A percentile compares a stretch with the other conserved stretches of the same genome.
Evolutionary conservation across 2,329 filamentous ascomycete genomes (phyloP).

Genomic region (Colletotrichum neosansevieriae): DNA sequence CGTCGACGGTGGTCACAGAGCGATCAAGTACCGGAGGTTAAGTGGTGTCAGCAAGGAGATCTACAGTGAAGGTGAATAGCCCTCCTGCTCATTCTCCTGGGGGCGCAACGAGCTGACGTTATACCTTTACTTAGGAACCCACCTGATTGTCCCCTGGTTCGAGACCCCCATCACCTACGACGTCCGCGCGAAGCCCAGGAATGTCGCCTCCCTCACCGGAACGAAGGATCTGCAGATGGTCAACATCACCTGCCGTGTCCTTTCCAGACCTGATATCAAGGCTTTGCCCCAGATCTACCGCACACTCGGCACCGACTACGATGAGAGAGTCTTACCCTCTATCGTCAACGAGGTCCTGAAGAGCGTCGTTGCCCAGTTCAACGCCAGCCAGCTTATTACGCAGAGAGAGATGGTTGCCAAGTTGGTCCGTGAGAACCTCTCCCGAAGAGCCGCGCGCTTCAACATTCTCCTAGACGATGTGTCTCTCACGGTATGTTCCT

Average conservation of each 20-base stretch:
- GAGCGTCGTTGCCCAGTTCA: slow-evolving; percentile 99
- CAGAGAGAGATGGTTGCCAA: slow-evolving; percentile 97
- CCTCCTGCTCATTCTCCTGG: slow-evolving; percentile 8
- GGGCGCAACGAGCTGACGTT: background rate
- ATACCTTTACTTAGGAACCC: slow-evolving; percentile 73
- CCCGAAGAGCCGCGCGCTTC: slow-evolving; percentile 91
- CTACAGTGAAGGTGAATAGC: slow-evolving; percentile 83
- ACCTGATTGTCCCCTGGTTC: slow-evolving; percentile 95
- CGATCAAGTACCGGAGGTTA: slow-evolving; percentile 96
- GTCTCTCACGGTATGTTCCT: slow-evolving; percentile 82
- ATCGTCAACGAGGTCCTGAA: slow-evolving; percentile 99
- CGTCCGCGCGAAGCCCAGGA: slow-evolving; percentile 96
- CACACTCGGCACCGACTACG: slow-evolving; percentile 94
- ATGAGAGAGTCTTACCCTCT: slow-evolving; percentile 94
- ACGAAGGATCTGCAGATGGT: slow-evolving; percentile 99
- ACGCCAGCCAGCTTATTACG: slow-evolving; percentile 97
- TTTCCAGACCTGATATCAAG: slow-evolving; percentile 88
- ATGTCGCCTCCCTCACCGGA: slow-evolving; percentile 95
- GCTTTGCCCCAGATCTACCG: slow-evolving; percentile 97
- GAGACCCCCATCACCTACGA: slow-evolving; percentile 98
- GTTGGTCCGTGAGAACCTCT: slow-evolving; percentile 92
- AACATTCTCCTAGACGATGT: slow-evolving; percentile 99
- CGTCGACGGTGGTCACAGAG: slow-evolving; percentile 97
- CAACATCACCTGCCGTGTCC: slow-evolving; percentile 99
- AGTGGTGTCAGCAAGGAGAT: slow-evolving; percentile 97